Base-by-base conservation (phyloP, 768 basidiomycete species). In the Leccinum uliginosum region DNA sequence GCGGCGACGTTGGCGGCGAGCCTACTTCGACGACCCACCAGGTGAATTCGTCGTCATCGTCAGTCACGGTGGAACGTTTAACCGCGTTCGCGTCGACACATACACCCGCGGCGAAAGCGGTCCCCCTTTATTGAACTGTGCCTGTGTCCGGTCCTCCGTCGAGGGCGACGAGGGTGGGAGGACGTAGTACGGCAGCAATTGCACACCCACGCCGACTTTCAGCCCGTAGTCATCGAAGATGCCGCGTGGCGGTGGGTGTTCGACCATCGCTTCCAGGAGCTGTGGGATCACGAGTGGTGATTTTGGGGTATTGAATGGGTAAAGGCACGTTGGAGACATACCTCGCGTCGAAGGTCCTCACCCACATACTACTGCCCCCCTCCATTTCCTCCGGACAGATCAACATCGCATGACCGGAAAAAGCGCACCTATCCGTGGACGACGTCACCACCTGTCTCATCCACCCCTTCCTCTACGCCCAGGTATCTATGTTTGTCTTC, bases 221-320 rank as follows among this genome's bases (percentile, higher is more conserved):
- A 79, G 54, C 3, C 77, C 77, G 61, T 78, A 84, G 29, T 84
- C 86, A 54, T 90, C 89, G 17, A 79, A 74, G 46, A 92, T 71
- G 1, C 85, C 80, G 8, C 89, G 83, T 2, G 88, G 87, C 4
- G 91, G 89, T 2, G 91, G 87, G 2, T 89, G 83, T 67, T 93
- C 91, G 23, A 93, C 89, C 82, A 89, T 86, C 0, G 90, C 89
- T 67, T 91, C 89, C 12, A 93, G 78, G 9, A 93, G 81, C 91
- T 93, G 56, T 86, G 50, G 7, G 4, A 12, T 3, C 3, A 14
- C 29, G 17, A n/a, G n/a, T 38, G 29, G 27, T 53, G 14, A 57
- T 26, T 38, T 45, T 7, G 10, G 24, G 46, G 10, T 23, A 19
- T 7, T 12, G 7, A 27, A 38, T 14, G 47, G 14, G 19, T 4